Conservation (phyloP, 192 early-diverging fungal genomes). For the Lunasporangiospora selenospora region DNA sequence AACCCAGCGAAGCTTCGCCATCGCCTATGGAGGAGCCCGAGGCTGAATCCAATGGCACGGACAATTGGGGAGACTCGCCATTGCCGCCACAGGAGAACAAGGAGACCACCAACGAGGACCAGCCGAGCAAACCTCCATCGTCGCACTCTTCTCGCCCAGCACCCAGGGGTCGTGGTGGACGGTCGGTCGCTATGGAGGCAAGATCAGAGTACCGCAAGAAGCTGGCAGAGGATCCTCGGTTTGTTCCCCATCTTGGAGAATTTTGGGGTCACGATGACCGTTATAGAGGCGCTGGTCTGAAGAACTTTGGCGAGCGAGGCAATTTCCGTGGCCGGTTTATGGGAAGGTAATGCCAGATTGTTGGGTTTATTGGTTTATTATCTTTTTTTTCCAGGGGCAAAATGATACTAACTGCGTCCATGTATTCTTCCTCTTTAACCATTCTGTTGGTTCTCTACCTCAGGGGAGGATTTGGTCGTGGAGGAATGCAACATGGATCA, state of each 20-base stretch:
- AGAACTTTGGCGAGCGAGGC: constrained; percentile 47
- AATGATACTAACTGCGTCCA: too few species aligned
- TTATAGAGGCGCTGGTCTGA: constrained; percentile 56
- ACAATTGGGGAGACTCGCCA: neutral
- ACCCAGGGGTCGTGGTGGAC: constrained; percentile 28
- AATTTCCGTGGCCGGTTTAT: constrained; percentile 41
- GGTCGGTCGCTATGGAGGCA: constrained; percentile 41
- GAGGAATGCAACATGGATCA: constrained; percentile 21
- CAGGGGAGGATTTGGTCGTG: constrained; percentile 31
- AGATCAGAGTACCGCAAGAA: constrained; percentile 61
- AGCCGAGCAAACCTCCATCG: constrained; percentile 17
- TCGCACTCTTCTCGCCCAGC: constrained; percentile 19
- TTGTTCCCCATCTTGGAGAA: constrained; percentile 61
- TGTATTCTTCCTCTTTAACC: neutral
- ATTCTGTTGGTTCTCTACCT: neutral
- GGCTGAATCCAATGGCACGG: neutral
- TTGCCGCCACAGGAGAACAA: constrained; percentile 5
- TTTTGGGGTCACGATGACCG: constrained; percentile 69
- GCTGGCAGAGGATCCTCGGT: constrained; percentile 61
- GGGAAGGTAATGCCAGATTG: constrained; percentile 33
- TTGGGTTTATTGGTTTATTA: neutral
- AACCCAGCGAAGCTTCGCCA: too few species aligned
- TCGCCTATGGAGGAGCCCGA: constrained; percentile 13
- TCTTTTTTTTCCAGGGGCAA: too few species aligned
- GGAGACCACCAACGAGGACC: neutral